Evolutionary conservation across 2,329 filamentous ascomycete genomes (phyloP), one percentile per base, ranked within the genome.

Genomic region (Stromatinia cepivora): DNA sequence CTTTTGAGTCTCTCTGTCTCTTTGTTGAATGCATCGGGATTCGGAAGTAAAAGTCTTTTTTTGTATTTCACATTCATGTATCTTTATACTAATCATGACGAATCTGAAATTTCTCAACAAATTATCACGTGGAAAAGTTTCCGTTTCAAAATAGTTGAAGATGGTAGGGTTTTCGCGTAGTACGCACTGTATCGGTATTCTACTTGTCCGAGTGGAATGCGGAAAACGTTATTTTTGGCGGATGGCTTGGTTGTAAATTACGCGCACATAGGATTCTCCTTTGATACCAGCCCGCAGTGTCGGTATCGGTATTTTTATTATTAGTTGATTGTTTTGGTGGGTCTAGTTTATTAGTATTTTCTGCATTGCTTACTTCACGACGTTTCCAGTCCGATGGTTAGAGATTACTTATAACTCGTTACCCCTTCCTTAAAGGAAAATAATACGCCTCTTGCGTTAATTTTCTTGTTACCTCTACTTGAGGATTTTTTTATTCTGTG

Each of bases 151-250:
- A 36, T 20, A n/a, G 31, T 50, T 28, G 31, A 25, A 28, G 34
- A 20, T 39, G 20, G 39, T 25, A 58, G 9, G 31, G 56, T 20
- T 42, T n/a, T 4, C 22, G 20, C 8, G 31, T 46, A 31, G 9
- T 15, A 39, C 61, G 61, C 61, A 39, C 61, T 63, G 46, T 25
- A 3, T 63, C 61, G 61, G 61, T 52, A 22, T 52, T 63, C 61
- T 52, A 20, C 22, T 63, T 63, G 61, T 63, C 61, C 61, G 61
- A 63, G 46, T 28, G 61, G 22, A 52, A 36, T 62, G 45, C 45
- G 61, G 46, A 63, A 63, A 63, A 36, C 22, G 31, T 42, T 20
- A 39, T 36, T 20, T 61, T 36, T 20, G 11, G 17, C 22, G 20
- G 22, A 13, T n/a, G 11, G 59, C 39, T 28, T 52, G 61, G n/a